A percentile compares a stretch with the other conserved stretches of the same genome.
Evolutionary conservation across 768 basidiomycete genomes (phyloP).

Genomic region (Mycena chlorophos): DNA sequence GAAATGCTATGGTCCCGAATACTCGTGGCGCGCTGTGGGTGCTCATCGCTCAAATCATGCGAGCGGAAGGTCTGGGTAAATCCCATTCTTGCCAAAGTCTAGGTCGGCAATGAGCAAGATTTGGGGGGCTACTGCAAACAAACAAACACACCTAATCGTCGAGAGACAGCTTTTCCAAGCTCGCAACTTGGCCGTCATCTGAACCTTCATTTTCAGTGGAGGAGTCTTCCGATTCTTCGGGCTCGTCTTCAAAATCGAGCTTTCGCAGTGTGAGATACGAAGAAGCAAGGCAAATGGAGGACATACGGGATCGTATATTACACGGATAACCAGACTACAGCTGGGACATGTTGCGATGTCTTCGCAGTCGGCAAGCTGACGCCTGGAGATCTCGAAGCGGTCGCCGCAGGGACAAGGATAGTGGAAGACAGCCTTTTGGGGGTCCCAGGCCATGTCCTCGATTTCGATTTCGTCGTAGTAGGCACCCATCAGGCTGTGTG

Average conservation of each 20-base stretch:
- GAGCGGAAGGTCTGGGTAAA: too few relatives aligned
- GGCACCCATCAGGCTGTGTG: slow-evolving; percentile 56
- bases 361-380: slow-evolving; percentile 84
- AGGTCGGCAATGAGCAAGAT: too few relatives aligned
- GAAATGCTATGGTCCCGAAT: background rate
- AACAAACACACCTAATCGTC: slow-evolving; percentile 12
- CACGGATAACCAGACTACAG: slow-evolving; percentile 89
- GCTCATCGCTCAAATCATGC: too few relatives aligned
- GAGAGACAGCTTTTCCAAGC: slow-evolving; percentile 62
- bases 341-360: slow-evolving; percentile 96
- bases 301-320: slow-evolving; percentile 91
- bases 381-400: slow-evolving; percentile 90
- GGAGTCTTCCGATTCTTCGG: slow-evolving; percentile 43
- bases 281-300: slow-evolving; percentile 7
- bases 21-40: too few relatives aligned
- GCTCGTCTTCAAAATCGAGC: slow-evolving; percentile 85
- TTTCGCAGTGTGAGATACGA: slow-evolving; percentile 29
- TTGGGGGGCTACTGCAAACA: too few relatives aligned
- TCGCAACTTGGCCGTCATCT: slow-evolving; percentile 64
- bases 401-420: slow-evolving; percentile 98
- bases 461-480: slow-evolving; percentile 98
- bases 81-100: too few relatives aligned
- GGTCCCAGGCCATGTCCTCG: slow-evolving; percentile 94
- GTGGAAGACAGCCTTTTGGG: slow-evolving; percentile 79
- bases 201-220: slow-evolving; percentile 40